A percentile compares a stretch with the other conserved stretches of the same genome.
Conservation (phyloP, 2,329 filamentous ascomycete genomes). For the Paracamarosporium sp. region DNA sequence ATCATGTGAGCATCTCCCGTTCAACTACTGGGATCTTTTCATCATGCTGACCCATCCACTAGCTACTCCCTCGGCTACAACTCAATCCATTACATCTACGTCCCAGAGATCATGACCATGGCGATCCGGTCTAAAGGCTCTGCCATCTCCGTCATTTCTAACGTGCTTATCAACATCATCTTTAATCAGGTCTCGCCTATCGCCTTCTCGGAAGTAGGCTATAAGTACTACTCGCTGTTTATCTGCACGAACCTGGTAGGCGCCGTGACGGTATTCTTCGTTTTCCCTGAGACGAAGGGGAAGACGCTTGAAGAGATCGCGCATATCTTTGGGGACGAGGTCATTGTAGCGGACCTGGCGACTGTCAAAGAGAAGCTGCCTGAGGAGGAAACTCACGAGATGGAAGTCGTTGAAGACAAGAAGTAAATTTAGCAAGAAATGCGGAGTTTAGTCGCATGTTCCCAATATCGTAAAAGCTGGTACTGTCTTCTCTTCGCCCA, state of each 20-base stretch:
- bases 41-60: background rate
- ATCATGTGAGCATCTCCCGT: background rate
- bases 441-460: no score
- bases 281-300: constrained; percentile 32
- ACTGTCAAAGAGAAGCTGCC: constrained; percentile 14
- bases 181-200: constrained; percentile 15
- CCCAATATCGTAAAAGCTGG: no score
- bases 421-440: background rate
- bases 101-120: constrained; percentile 37
- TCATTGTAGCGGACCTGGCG: constrained; percentile 15
- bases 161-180: constrained; percentile 15
- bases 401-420: background rate
- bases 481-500: no score
- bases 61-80: constrained; percentile 37
- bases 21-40: background rate
- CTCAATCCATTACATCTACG: constrained; percentile 36
- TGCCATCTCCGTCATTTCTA: constrained; percentile 15
- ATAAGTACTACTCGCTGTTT: constrained; percentile 16
- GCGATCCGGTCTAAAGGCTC: constrained; percentile 32
- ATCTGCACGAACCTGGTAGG: constrained; percentile 16
- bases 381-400: background rate
- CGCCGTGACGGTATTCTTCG: constrained; percentile 16
- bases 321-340: constrained; percentile 22
- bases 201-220: constrained; percentile 13
- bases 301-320: constrained; percentile 28